A percentile compares a stretch with the other conserved stretches of the same genome.
Conservation (phyloP, 148 eudicot genomes). For the Diospyros lotus region DNA sequence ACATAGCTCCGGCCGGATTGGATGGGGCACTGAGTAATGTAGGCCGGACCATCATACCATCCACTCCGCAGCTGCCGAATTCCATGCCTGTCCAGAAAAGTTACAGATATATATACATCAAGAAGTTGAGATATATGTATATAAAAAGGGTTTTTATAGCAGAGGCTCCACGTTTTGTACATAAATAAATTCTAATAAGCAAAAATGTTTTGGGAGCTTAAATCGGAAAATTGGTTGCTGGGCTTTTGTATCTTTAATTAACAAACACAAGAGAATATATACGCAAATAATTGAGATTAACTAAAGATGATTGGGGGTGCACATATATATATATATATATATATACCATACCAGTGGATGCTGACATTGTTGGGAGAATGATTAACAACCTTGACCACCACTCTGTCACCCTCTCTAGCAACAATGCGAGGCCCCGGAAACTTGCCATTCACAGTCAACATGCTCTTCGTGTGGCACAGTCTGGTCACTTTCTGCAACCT, state of each 20-base stretch:
- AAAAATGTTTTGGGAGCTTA: no score
- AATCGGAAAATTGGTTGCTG: no score
- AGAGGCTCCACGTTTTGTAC: no score
- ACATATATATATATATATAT: no score
- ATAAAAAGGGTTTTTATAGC: no score
- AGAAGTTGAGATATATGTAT: not conserved
- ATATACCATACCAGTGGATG: constrained; percentile 64
- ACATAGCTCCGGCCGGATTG: constrained; percentile 45
- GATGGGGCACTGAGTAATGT: constrained; percentile 70
- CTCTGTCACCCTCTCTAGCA: constrained; percentile 63
- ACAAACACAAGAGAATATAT: no score
- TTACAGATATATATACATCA: no score
- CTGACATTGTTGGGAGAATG: constrained; percentile 49
- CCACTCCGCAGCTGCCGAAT: constrained; percentile 44
- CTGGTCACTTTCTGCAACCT: constrained; percentile 55
- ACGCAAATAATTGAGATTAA: no score
- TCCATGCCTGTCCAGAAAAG: constrained; percentile 46
- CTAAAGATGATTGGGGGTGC: no score
- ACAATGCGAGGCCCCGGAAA: constrained; percentile 57
- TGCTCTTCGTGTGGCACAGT: constrained; percentile 58
- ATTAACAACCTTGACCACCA: constrained; percentile 48
- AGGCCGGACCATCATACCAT: constrained; percentile 69
- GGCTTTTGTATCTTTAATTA: no score
- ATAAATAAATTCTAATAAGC: no score
- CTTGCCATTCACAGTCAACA: constrained; percentile 66